These are phyloP conservation scores for Chionographis japonica DNA, from an alignment of 106 monocot species.

Conservation along the genomic window DNA sequence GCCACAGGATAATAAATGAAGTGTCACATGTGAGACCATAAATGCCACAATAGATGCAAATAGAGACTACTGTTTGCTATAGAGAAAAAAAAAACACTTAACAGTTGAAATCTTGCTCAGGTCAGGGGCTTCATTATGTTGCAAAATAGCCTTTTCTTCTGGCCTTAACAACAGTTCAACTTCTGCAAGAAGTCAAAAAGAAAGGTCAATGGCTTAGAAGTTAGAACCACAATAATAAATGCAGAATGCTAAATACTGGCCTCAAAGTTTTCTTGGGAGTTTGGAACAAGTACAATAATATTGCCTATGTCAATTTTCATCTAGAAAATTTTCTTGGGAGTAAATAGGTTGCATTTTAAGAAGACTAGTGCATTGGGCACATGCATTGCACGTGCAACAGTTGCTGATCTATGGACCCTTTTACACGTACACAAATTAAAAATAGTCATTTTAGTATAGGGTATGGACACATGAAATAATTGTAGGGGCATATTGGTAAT, in stretches of 20 bases:
- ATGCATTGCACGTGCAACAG: no score
- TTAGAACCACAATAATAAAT: neutral
- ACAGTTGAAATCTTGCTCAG: constrained; percentile 80
- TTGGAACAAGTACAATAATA: neutral
- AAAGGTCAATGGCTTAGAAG: neutral
- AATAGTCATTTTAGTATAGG: no score
- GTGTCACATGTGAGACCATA: neutral
- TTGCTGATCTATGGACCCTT: no score
- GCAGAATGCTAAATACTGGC: neutral
- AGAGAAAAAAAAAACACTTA: constrained; percentile 13
- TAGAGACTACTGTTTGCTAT: neutral
- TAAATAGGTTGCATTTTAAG: no score
- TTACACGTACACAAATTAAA: no score
- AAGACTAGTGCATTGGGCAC: no score
- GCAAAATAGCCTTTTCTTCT: constrained; percentile 73
- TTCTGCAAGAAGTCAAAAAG: constrained; percentile 36
- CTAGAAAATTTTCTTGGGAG: no score
- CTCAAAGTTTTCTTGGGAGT: neutral
- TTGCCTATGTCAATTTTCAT: no score
- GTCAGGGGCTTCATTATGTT: constrained; percentile 47
- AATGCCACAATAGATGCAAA: neutral
- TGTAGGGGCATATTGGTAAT: no score
- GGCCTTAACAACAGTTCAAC: constrained; percentile 52
- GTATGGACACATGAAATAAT: no score
- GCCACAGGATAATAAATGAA: neutral